Evolutionary conservation across 2,329 filamentous ascomycete genomes (phyloP).

Genomic region (Penicillium fuscoglaucum): DNA sequence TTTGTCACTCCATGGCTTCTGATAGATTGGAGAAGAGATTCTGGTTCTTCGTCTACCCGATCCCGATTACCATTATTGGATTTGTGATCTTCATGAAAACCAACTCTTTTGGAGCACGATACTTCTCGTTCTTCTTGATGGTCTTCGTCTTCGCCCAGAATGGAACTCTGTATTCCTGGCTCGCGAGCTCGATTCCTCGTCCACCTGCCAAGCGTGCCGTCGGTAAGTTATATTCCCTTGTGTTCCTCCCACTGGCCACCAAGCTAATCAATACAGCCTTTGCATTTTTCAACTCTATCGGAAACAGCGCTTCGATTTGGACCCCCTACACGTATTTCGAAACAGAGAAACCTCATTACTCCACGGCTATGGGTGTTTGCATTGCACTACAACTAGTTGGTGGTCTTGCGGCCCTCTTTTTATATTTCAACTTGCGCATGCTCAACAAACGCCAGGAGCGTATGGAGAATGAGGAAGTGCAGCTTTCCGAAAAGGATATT

Average conservation of each 20-base stretch:
- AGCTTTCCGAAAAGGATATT: conserved; percentile 51
- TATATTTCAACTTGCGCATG: conserved; percentile 42
- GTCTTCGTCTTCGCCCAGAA: conserved; percentile 55
- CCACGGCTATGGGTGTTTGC: conserved; percentile 44
- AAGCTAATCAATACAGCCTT: conserved; percentile 36
- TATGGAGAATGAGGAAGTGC: conserved; percentile 51
- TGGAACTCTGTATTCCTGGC: conserved; percentile 40
- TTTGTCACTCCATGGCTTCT: conserved; percentile 48
- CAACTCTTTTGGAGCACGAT: conserved; percentile 53
- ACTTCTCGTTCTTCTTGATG: conserved; percentile 58
- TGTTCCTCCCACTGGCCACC: background rate
- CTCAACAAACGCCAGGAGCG: conserved; percentile 54
- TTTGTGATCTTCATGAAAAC: conserved; percentile 58
- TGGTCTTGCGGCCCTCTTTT: conserved; percentile 34
- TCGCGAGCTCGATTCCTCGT: conserved; percentile 52
- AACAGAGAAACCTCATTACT: conserved; percentile 42
- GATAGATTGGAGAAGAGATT: conserved; percentile 50
- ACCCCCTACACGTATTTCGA: conserved; percentile 51
- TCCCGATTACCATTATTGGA: conserved; percentile 53
- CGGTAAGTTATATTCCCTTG: background rate
- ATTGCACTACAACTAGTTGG: conserved; percentile 45
- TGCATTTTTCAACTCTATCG: conserved; percentile 57
- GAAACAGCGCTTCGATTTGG: conserved; percentile 56
- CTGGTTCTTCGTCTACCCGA: conserved; percentile 56
- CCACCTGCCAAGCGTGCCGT: conserved; percentile 58